Base-by-base conservation (phyloP, 768 basidiomycete species). In the Trametes elegans region DNA sequence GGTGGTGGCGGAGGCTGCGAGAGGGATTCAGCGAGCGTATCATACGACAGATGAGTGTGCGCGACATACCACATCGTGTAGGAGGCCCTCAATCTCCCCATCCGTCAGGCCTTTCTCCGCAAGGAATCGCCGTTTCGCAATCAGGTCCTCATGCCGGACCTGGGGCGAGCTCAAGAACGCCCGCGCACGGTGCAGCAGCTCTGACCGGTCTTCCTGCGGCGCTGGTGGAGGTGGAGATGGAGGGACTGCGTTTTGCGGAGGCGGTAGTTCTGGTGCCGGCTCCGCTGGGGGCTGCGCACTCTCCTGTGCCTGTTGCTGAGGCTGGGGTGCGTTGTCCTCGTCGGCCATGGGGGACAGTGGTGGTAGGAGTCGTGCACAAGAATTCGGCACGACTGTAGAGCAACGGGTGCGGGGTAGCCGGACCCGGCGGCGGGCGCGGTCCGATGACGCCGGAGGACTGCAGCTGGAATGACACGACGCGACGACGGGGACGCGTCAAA, bases 41-140 rank as follows among this genome's bases (percentile, higher is more conserved):
- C n/a, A 21, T 51, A 45, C 28, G 16, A 24, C 28, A 16, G 26
- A 62, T 27, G 76, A 38, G n/a, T 40, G 38, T 16, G 11, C 3
- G 23, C 23, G 34, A 50, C 63, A 46, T 61, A 89, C 88, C 62
- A 76, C 49, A 59, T 84, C 81, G 38, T 72, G 76, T 40, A 90
- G 66, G 18, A 91, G 71, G 0, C 66, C 67, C 41, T 83, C 78
- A 36, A 90, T 79, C 64, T 92, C 90, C 9, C 41, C 47, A 4
- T 78, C 76, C n/a, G 72, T 74, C 24, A 92, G 71, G 1, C 89
- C 90, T 63, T 90, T 91, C 61, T 88, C 87, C 0, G 64, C 64
- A 11, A 92, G 77, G 58, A 92, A 92, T 46, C 71, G 70, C 7
- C 82, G 79, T 64, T 88, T 88, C 3, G 80, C 76, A 1, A 66